Base-by-base conservation (phyloP, 768 basidiomycete genomes). In the Tremella yokohamensis region DNA sequence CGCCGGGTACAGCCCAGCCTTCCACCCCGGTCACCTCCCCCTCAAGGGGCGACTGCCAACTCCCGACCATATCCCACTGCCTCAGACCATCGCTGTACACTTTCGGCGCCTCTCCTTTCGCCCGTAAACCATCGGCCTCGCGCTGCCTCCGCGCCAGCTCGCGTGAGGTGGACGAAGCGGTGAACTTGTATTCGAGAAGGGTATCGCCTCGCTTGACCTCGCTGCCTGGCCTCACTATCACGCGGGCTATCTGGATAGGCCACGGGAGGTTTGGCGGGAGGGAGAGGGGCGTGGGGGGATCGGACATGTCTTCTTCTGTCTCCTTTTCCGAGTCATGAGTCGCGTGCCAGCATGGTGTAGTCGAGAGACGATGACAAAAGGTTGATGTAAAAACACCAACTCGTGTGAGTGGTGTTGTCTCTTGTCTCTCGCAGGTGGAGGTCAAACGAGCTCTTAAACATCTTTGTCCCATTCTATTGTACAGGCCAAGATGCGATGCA, bases 11-110 rank as follows among this genome's bases (percentile, higher is more conserved):
- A 0, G 68, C 58, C 34, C 61, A 60, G 1, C 49, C 47, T 18
- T 62, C 62, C 92, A 92, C 97, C 15, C 78, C 74, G 40, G 83
- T 80, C 38, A 97, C 73, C 8, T 82, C 81, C 55, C 94, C 94
- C 64, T 91, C 88, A 19, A 96, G 81, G 29, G 88, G 82, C 53
- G 84, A 84, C 74, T 97, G 93, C 91, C 91, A 98, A 38, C 87
- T 88, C 58, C 90, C 89, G 72, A 89, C 89, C 60, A 88, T 83
- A 58, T 89, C 76, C 87, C 89, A 58, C 86, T 84, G 57, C 58
- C 60, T 52, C 44, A 54, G 22, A 42, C 57, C 60, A 42, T 49
- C 66, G 42, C 51, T 57, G 29, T 34, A 34, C 29, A 34, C 29
- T 34, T 34, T 34, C 29, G 29, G 29, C 29, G 29, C 29, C 29